Conservation (phyloP, 345 rosid genomes). For the Cardamine resedifolia region DNA sequence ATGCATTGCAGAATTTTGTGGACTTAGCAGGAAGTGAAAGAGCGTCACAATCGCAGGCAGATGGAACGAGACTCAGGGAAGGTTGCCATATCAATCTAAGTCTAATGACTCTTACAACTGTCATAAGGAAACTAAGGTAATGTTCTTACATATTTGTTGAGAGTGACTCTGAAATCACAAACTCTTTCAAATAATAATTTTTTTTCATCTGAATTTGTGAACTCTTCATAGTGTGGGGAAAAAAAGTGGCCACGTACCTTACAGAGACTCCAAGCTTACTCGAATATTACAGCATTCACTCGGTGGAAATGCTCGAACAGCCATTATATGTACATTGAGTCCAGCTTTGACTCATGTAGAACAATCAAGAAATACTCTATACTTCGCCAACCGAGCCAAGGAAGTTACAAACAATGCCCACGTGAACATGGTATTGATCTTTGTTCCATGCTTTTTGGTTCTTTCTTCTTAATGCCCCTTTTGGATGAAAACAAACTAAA, state of each 20-base stretch:
- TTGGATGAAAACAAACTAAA: constrained; percentile 8
- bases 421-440: constrained; percentile 83
- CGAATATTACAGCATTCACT: constrained; percentile 98
- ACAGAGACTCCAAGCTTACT: constrained; percentile 97
- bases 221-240: constrained; percentile 72
- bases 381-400: constrained; percentile 96
- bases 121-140: constrained; percentile 95
- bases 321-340: constrained; percentile 95
- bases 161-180: background rate
- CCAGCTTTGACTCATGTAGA: constrained; percentile 89
- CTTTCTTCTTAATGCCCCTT: constrained; percentile 1
- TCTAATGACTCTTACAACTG: constrained; percentile 97
- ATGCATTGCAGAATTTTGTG: constrained; percentile 82
- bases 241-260: constrained; percentile 92
- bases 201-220: constrained; percentile 13
- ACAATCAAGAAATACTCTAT: constrained; percentile 96
- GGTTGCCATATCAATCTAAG: constrained; percentile 99
- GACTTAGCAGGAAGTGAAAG: constrained; percentile 99
- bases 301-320: constrained; percentile 99
- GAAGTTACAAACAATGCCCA: constrained; percentile 99
- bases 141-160: constrained; percentile 14
- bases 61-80: constrained; percentile 95
- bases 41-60: constrained; percentile 95
- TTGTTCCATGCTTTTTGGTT: constrained; percentile 9
- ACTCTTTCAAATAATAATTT: background rate